Percentiles rank a stretch among this genome's conserved stretches.
phyloP scores from a whole-genome alignment of 2,329 filamentous ascomycete genomes.

The Aaosphaeria pasadenensis region DNA sequence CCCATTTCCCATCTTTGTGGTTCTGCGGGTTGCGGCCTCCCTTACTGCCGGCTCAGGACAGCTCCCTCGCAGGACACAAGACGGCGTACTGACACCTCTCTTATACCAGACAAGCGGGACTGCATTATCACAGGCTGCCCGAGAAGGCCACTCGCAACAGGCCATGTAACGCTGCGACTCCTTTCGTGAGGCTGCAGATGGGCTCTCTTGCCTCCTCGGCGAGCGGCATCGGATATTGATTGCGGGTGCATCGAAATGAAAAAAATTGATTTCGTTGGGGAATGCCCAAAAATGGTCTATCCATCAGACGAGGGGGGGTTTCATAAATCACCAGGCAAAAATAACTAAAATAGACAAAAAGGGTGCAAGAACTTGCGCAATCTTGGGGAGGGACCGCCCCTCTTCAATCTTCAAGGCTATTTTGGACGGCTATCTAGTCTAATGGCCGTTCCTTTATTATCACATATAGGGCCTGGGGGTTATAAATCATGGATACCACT shows the following conservation, averaged over 20 bases:
- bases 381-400: not conserved
- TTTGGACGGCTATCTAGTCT: slow-evolving; percentile 8
- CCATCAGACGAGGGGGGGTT: not conserved
- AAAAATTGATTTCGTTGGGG: too few relatives aligned
- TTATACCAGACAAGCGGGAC: too few relatives aligned
- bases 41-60: slow-evolving; percentile 13
- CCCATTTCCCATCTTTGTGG: slow-evolving; percentile 16
- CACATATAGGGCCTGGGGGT: slow-evolving; percentile 18
- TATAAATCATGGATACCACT: slow-evolving; percentile 7
- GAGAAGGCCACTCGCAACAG: slow-evolving; percentile 1
- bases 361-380: not conserved
- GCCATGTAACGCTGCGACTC: slow-evolving; percentile 17
- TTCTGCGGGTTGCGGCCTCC: slow-evolving; percentile 7
- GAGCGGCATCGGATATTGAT: not conserved
- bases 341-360: not conserved
- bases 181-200: slow-evolving; percentile 10
- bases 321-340: not conserved
- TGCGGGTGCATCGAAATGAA: too few relatives aligned
- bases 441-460: slow-evolving; percentile 11
- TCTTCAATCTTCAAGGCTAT: slow-evolving; percentile 9
- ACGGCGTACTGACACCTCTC: not conserved
- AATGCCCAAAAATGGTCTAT: too few relatives aligned
- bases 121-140: too few relatives aligned
- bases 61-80: slow-evolving; percentile 4
- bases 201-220: not conserved